These are phyloP conservation scores for Boeremia exigua DNA, from an alignment of 2,329 filamentous ascomycete species.

Conservation along the genomic window DNA sequence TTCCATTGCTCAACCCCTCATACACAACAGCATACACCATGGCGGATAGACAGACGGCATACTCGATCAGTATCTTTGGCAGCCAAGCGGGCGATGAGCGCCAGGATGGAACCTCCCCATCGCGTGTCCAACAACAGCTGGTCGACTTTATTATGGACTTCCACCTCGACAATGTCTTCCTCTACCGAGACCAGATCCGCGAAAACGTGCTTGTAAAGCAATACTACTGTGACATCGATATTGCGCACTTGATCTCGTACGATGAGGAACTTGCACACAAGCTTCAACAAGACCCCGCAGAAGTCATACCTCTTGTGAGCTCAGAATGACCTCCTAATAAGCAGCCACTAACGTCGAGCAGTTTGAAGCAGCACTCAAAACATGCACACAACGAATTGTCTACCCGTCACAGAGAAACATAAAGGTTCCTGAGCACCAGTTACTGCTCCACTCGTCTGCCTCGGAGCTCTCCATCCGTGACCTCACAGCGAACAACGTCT, in stretches of 20 bases:
- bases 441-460: conserved; percentile 91
- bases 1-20: conserved; percentile 19
- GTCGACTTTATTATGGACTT: conserved; percentile 94
- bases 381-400: conserved; percentile 91
- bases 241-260: conserved; percentile 93
- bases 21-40: conserved; percentile 28
- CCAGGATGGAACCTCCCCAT: conserved; percentile 41
- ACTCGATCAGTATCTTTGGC: conserved; percentile 79
- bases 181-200: conserved; percentile 94
- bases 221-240: conserved; percentile 95
- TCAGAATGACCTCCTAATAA: background rate
- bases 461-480: conserved; percentile 93
- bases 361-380: conserved; percentile 90
- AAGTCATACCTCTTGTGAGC: conserved; percentile 87
- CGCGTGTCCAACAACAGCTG: conserved; percentile 73
- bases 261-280: conserved; percentile 93
- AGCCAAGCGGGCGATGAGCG: conserved; percentile 46
- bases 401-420: conserved; percentile 75
- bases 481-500: conserved; percentile 89
- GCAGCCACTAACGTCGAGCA: conserved; percentile 48
- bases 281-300: conserved; percentile 85
- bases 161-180: conserved; percentile 89
- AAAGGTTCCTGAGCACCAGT: conserved; percentile 85
- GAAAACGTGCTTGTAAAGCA: conserved; percentile 94
- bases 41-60: conserved; percentile 80